These are phyloP conservation scores for Stenogyne calaminthoides DNA, from an alignment of 305 asterid genomes.

Conservation along the genomic window DNA sequence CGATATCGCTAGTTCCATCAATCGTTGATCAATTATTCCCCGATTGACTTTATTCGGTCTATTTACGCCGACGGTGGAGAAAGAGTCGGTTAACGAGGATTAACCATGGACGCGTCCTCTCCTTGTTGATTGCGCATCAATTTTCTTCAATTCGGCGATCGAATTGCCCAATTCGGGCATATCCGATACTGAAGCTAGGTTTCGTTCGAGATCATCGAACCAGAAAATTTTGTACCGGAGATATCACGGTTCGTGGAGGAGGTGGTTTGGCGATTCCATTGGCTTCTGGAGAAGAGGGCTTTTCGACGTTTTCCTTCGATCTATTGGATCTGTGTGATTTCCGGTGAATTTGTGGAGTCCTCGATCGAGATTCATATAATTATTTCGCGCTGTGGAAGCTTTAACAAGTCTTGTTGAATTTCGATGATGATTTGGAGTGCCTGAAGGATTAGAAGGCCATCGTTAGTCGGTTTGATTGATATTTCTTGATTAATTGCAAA, in stretches of 20 bases:
- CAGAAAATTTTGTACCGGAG: conserved; percentile 18
- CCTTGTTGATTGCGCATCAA: conserved; percentile 16
- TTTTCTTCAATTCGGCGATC: conserved; percentile 8
- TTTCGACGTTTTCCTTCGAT: conserved; percentile 20
- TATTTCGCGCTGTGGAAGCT: conserved; percentile 23
- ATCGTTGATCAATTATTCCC: neutral
- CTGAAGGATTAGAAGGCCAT: conserved; percentile 37
- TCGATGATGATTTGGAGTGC: conserved; percentile 24
- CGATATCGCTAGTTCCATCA: neutral
- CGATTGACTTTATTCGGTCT: conserved; percentile 16
- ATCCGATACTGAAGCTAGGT: conserved; percentile 21
- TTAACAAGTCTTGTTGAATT: conserved; percentile 12
- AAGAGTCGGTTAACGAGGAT: conserved; percentile 16
- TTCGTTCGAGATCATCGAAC: conserved; percentile 19
- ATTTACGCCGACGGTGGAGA: conserved; percentile 16
- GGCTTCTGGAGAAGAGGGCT: conserved; percentile 29
- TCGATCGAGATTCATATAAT: conserved; percentile 25
- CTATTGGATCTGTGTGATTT: conserved; percentile 27
- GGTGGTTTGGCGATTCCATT: conserved; percentile 28
- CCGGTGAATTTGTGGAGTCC: conserved; percentile 21
- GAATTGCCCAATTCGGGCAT: conserved; percentile 3
- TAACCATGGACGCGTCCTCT: conserved; percentile 21
- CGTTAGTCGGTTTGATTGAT: conserved; percentile 55
- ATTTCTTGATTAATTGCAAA: conserved; percentile 44
- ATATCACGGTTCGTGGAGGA: conserved; percentile 31